These are phyloP conservation scores for Arthroderma uncinatum DNA, from an alignment of 2,329 filamentous ascomycete species.

Conservation along the genomic window DNA sequence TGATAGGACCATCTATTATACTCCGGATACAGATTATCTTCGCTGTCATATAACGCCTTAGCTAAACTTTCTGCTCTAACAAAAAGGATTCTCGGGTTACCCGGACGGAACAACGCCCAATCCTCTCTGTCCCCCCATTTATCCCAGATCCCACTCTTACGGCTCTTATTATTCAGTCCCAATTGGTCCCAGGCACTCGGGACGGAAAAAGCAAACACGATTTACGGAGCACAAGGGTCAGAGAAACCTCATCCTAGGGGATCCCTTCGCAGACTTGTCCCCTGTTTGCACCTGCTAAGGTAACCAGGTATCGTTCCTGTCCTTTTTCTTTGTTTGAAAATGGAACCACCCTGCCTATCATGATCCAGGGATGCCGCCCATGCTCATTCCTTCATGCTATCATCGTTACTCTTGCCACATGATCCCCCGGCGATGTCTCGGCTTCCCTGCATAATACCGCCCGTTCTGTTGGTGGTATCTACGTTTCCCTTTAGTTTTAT, in stretches of 20 bases:
- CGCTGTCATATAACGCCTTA: neutral
- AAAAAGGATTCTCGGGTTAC: neutral
- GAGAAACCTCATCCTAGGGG: neutral
- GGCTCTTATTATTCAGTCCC: neutral
- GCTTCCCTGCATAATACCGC: neutral
- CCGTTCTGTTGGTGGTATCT: neutral
- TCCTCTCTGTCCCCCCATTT: neutral
- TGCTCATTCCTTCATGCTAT: neutral
- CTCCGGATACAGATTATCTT: neutral
- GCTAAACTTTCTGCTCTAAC: neutral
- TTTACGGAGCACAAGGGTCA: neutral
- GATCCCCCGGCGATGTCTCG: neutral
- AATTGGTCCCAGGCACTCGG: constrained; percentile 1
- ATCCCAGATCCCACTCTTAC: neutral
- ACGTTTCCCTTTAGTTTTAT: neutral
- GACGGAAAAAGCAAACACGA: neutral
- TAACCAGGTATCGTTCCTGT: neutral
- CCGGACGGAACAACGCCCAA: neutral
- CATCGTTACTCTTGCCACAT: neutral
- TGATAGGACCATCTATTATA: neutral
- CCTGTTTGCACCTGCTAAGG: neutral
- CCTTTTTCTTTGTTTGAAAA: constrained; percentile 1
- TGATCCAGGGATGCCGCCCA: neutral
- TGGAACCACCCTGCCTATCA: neutral
- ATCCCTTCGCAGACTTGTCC: neutral